These are phyloP conservation scores for Microdochium bolleyi DNA, from an alignment of 2,329 filamentous ascomycete genomes.

Conservation along the genomic window DNA sequence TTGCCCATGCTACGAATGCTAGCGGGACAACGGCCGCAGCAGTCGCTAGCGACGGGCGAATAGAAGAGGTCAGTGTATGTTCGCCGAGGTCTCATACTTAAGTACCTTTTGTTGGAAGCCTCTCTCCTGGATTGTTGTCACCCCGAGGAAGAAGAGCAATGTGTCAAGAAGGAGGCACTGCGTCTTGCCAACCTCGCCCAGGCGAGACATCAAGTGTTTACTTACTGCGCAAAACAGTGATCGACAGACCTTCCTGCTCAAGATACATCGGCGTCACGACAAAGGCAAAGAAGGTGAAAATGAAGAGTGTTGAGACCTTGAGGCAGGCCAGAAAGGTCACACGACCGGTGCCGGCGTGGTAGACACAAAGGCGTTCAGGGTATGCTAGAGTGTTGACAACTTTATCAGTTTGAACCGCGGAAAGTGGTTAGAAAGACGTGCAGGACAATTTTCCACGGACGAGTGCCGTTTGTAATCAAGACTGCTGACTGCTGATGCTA, in stretches of 20 bases:
- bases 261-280: conserved; percentile 53
- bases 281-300: conserved; percentile 58
- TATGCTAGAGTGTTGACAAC: conserved; percentile 29
- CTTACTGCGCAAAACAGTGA: conserved; percentile 15
- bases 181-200: no score
- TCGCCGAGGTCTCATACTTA: no score
- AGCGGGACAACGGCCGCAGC: conserved; percentile 57
- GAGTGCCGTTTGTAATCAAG: no score
- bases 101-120: no score
- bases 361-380: conserved; percentile 59
- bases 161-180: no score
- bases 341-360: conserved; percentile 62
- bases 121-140: no score
- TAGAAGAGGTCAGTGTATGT: not conserved
- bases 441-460: no score
- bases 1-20: conserved; percentile 53
- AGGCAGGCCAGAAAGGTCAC: conserved; percentile 62
- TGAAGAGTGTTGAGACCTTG: conserved; percentile 63
- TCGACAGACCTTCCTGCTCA: conserved; percentile 22
- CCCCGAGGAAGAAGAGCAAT: not conserved
- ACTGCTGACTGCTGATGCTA: no score
- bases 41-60: conserved; percentile 3
- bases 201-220: no score
- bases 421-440: not conserved
- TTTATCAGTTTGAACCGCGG: not conserved